phyloP scores from a whole-genome alignment of 140 eudicot genomes.

The Anethum foeniculum region DNA sequence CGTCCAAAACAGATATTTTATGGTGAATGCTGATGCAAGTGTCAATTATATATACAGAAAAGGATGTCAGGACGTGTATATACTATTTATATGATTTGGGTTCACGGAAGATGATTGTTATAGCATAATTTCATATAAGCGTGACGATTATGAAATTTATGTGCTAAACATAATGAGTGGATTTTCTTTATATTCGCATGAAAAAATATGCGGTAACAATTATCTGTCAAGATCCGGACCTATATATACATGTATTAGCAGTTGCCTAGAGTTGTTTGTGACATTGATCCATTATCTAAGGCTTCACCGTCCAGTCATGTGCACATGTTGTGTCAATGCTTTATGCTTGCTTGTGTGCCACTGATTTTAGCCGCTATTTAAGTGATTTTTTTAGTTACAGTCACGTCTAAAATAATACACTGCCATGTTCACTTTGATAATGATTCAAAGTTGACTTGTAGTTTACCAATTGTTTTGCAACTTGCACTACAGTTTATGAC shows the following conservation, averaged over 20 bases:
- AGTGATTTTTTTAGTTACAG: not conserved
- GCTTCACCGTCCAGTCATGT: slow-evolving; percentile 10
- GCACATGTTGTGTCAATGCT: slow-evolving; percentile 2
- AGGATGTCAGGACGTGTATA: not conserved
- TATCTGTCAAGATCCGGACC: too few relatives aligned
- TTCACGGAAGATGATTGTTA: too few relatives aligned
- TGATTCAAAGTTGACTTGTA: not conserved
- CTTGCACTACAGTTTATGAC: not conserved
- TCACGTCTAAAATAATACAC: not conserved
- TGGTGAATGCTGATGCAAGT: slow-evolving; percentile 7
- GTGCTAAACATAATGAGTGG: too few relatives aligned
- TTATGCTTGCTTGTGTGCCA: not conserved
- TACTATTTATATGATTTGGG: too few relatives aligned
- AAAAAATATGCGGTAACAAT: too few relatives aligned
- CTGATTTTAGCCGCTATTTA: not conserved
- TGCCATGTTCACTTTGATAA: not conserved
- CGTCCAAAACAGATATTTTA: not conserved
- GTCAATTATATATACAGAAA: not conserved
- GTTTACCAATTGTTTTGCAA: not conserved
- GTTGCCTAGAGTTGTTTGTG: not conserved
- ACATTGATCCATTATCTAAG: slow-evolving; percentile 3
- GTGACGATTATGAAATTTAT: too few relatives aligned
- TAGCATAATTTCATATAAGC: too few relatives aligned
- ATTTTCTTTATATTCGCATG: too few relatives aligned
- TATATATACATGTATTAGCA: not conserved